Conservation (phyloP, 345 rosid genomes). For the Hevea brasiliensis region DNA sequence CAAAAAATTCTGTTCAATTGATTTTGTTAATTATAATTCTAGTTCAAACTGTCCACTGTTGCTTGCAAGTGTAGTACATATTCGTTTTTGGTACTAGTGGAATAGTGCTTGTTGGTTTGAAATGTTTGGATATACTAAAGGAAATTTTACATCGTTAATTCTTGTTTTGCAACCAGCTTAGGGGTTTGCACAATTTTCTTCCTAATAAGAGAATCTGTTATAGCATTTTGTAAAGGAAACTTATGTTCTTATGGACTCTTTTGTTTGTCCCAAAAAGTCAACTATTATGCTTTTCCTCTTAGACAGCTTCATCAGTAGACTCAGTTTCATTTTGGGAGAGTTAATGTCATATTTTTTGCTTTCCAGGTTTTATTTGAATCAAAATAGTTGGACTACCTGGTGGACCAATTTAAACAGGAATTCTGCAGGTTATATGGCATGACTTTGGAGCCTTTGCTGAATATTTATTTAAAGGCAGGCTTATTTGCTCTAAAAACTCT, state of each 20-base stretch:
- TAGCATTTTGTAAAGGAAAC: too few species aligned
- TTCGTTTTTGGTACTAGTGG: too few species aligned
- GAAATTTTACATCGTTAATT: background rate
- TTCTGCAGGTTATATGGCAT: conserved; percentile 94
- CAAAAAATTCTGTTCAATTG: too few species aligned
- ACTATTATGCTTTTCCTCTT: background rate
- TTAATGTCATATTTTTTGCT: conserved; percentile 12
- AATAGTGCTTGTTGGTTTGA: background rate
- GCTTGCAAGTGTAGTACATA: too few species aligned
- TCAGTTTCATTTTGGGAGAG: conserved; percentile 1
- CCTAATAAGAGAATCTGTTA: background rate
- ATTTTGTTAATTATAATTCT: too few species aligned
- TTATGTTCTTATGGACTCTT: background rate
- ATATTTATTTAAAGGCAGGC: conserved; percentile 94
- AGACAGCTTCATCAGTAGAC: background rate
- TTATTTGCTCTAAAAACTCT: conserved; percentile 93
- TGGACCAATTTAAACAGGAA: conserved; percentile 85
- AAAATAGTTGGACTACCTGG: conserved; percentile 90
- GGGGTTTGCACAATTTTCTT: background rate
- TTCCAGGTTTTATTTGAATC: conserved; percentile 80
- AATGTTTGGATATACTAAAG: background rate
- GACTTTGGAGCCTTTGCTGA: conserved; percentile 86
- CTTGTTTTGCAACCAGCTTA: background rate
- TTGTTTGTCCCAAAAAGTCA: background rate
- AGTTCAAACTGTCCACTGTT: too few species aligned